Evolutionary conservation across 2,329 filamentous ascomycete genomes (phyloP), one percentile per base, ranked within the genome.

Genomic region (Paracorniculantispora psalliotae): DNA sequence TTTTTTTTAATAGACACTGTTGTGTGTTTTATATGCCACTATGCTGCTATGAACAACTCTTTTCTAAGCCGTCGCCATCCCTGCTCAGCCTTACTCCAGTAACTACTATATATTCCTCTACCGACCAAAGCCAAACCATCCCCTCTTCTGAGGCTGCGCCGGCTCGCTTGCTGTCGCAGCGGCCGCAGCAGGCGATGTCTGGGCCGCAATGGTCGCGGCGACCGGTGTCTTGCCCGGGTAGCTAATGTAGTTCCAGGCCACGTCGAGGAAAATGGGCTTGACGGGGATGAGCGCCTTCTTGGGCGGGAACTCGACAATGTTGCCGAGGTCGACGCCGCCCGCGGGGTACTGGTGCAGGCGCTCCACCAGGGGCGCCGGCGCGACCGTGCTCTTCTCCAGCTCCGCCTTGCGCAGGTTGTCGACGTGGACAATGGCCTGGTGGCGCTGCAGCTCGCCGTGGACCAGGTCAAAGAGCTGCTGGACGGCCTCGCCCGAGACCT

Each of bases 201-300:
- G 30, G 15, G 53, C 60, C 3, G 54, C 37, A 9, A 67, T 65
- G 25, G 61, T 63, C 6, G 62, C 64, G 57, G 65, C 67, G 61
- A 73, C 65, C 7, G 71, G 69, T 33, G 73, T 65, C 65, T 85
- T 85, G 35, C 86, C 86, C 0, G 92, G 92, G 69, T 99, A 99
- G 51, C 91, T 86, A 62, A 99, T 92, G 71, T 97, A 97, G 71
- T 97, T 97, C 90, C 91, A 99, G 10, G 94, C 94, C 8, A 96
- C 88, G 69, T 99, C 94, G 61, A 97, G 84, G 79, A 97, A 97
- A 35, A 97, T 81, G 28, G 94, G 94, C 78, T 99, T 99, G 55
- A 96, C 88, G 0, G 94, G 92, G 41, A 97, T 85, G 1, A 89
- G 82, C 62, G 90, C 85, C 64, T 97, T 77, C 69, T 86, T 89